Evolutionary conservation across 306 rosid species (phyloP).

Genomic region (barrel medic (Medicago truncatula)): MtrunA17r5.0-ANR NC_053043.1:39253501-39254000

Average conservation of each 20-base stretch:
- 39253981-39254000: conserved; percentile 48
- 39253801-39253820: conserved; percentile 5
- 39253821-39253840: conserved; percentile 11
- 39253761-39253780: conserved; percentile 24
- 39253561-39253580: conserved; percentile 44
- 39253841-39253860: conserved; percentile 3
- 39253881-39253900: conserved; percentile 26
- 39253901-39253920: conserved; percentile 38
- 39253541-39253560: conserved; percentile 46
- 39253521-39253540: conserved; percentile 37
- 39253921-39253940: conserved; percentile 20
- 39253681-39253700: conserved; percentile 21
- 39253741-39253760: conserved; percentile 18
- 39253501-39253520: conserved; percentile 34
- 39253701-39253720: conserved; percentile 11
- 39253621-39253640: conserved; percentile 39
- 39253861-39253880: conserved; percentile 36
- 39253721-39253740: conserved; percentile 38
- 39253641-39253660: conserved; percentile 31
- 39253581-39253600: conserved; percentile 8
- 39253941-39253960: conserved; percentile 21
- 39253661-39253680: conserved; percentile 38
- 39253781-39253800: conserved; percentile 27
- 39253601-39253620: conserved; percentile 40
- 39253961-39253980: conserved; percentile 35